Percentiles rank a stretch among this genome's conserved stretches.
phyloP scores from a whole-genome alignment of 345 rosid genomes.

The rapeseed (Brassica napus) region DNA sequence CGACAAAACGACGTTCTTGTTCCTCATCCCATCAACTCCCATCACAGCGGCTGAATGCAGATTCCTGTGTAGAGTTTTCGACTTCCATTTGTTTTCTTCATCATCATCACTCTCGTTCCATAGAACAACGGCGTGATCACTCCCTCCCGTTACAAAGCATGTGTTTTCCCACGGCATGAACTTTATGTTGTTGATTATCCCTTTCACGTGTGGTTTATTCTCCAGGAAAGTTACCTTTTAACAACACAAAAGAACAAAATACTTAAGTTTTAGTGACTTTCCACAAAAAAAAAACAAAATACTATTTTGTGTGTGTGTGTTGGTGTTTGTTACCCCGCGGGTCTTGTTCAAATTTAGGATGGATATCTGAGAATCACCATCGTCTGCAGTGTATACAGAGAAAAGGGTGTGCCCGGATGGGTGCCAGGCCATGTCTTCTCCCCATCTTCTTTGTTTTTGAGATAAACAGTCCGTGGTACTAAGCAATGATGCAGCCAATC shows the following conservation, averaged over 20 bases:
- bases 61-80: slow-evolving; percentile 67
- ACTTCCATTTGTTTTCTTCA: slow-evolving; percentile 68
- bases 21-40: slow-evolving; percentile 91
- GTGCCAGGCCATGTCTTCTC: slow-evolving; percentile 94
- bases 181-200: slow-evolving; percentile 71
- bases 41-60: slow-evolving; percentile 91
- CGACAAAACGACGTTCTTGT: slow-evolving; percentile 71
- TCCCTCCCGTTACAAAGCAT: slow-evolving; percentile 82
- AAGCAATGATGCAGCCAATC: slow-evolving; percentile 76
- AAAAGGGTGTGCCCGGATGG: slow-evolving; percentile 75
- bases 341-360: slow-evolving; percentile 65
- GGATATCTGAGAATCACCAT: slow-evolving; percentile 85
- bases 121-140: slow-evolving; percentile 81
- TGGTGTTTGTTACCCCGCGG: slow-evolving; percentile 52
- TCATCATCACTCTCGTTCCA: slow-evolving; percentile 75
- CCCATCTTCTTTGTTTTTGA: slow-evolving; percentile 79
- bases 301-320: neutral
- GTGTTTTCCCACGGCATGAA: slow-evolving; percentile 83
- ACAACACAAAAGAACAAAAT: slow-evolving; percentile 28
- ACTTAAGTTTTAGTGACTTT: neutral
- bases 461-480: slow-evolving; percentile 66
- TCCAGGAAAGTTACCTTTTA: slow-evolving; percentile 64
- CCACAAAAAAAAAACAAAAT: too few species aligned
- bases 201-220: slow-evolving; percentile 82
- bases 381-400: slow-evolving; percentile 70